These are phyloP conservation scores for Boletus holoroseus DNA, from an alignment of 1,284 basidiomycete genomes.

Conservation along the genomic window DNA sequence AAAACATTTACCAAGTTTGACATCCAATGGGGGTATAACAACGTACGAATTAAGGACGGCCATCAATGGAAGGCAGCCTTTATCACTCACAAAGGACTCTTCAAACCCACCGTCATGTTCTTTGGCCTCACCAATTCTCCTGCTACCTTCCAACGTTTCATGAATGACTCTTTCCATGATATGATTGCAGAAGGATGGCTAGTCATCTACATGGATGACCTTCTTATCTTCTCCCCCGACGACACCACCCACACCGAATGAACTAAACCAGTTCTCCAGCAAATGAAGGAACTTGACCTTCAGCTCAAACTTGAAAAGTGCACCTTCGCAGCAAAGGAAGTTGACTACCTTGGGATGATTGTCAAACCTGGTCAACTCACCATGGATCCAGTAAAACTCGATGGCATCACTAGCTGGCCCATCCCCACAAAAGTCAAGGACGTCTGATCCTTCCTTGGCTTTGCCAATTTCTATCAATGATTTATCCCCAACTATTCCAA, in stretches of 20 bases:
- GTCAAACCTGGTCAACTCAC: too few relatives aligned
- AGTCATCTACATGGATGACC: background rate
- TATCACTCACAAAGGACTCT: background rate
- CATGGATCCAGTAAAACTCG: background rate
- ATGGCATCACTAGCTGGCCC: rapidly evolving
- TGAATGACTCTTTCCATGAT: too few relatives aligned
- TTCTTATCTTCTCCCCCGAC: background rate
- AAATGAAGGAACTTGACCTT: too few relatives aligned
- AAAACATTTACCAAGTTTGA: background rate
- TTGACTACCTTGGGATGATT: too few relatives aligned
- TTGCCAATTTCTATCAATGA: background rate
- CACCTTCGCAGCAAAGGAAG: too few relatives aligned
- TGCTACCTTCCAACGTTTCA: too few relatives aligned
- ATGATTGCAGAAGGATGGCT: too few relatives aligned
- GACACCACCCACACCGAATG: too few relatives aligned
- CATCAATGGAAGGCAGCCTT: background rate
- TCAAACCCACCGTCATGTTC: background rate
- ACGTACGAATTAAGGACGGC: background rate
- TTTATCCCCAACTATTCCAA: background rate
- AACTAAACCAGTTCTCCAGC: too few relatives aligned
- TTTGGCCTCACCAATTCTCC: background rate
- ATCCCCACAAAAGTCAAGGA: rapidly evolving
- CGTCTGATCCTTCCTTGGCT: background rate
- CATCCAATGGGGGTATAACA: background rate
- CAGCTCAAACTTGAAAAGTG: too few relatives aligned